A percentile compares a stretch with the other conserved stretches of the same genome.
These are phyloP conservation scores for Tephrocybe sp. DNA, from an alignment of 768 basidiomycete species.

Conservation along the genomic window DNA sequence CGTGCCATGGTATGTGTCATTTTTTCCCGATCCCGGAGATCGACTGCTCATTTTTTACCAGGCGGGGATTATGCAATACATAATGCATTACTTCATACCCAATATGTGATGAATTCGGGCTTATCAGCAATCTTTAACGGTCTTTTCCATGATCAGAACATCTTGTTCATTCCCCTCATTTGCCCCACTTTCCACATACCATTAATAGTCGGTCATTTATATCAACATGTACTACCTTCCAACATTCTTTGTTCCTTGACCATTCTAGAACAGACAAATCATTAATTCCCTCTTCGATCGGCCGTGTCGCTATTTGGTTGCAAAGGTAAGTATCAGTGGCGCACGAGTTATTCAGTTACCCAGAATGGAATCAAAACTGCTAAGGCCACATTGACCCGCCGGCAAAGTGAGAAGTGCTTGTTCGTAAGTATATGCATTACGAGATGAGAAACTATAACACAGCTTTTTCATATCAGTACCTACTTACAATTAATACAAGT, in stretches of 20 bases:
- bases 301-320: not conserved
- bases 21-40: not conserved
- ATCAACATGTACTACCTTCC: slow-evolving; percentile 21
- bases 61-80: slow-evolving; percentile 14
- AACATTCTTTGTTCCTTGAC: slow-evolving; percentile 12
- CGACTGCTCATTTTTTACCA: not conserved
- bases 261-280: slow-evolving; percentile 10
- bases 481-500: not conserved
- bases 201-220: slow-evolving; percentile 18
- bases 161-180: slow-evolving; percentile 6
- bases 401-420: slow-evolving; percentile 4
- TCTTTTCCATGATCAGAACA: slow-evolving; percentile 18
- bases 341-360: slow-evolving; percentile 8
- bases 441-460: too few species aligned
- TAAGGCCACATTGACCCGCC: slow-evolving; percentile 6
- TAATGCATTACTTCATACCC: slow-evolving; percentile 12
- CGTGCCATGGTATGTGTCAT: slow-evolving; percentile 15
- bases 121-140: slow-evolving; percentile 21
- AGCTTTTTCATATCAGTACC: not conserved
- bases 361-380: slow-evolving; percentile 1
- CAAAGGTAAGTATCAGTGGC: slow-evolving; percentile 2
- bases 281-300: not conserved
- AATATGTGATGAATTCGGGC: slow-evolving; percentile 11
- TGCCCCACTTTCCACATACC: slow-evolving; percentile 15
- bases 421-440: too few species aligned